Conservation (phyloP, 805 yeast species). For the Candida oleophila region DNA sequence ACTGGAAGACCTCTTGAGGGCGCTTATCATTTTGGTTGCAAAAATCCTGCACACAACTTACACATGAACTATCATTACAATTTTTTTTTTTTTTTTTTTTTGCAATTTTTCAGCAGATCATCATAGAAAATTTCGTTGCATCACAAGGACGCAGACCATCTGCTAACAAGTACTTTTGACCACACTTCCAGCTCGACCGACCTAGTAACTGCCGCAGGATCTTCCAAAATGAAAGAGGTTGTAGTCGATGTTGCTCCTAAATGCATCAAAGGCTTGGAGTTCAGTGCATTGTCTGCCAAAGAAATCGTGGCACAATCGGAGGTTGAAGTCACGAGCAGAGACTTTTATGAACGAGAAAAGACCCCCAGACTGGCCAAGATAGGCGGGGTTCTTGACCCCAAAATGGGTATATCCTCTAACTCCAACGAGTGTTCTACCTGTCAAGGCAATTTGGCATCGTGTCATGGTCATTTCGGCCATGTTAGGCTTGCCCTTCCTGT, state of each 20-base stretch:
- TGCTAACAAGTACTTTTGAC: background rate
- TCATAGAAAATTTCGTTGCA: background rate
- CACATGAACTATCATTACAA: background rate
- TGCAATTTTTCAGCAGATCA: background rate
- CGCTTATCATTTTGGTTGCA: slow-evolving; percentile 4
- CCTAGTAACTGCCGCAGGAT: no score
- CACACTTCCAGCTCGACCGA: no score
- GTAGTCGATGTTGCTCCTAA: slow-evolving; percentile 85
- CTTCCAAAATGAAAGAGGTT: slow-evolving; percentile 40
- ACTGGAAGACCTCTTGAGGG: no score
- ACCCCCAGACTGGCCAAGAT: slow-evolving; percentile 73
- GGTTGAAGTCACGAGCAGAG: slow-evolving; percentile 89
- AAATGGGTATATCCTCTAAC: slow-evolving; percentile 93
- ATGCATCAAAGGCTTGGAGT: slow-evolving; percentile 84
- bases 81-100: no score
- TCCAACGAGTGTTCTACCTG: slow-evolving; percentile 87
- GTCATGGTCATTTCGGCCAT: slow-evolving; percentile 99
- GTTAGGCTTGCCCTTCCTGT: slow-evolving; percentile 91
- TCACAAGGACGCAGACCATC: background rate
- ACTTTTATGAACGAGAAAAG: slow-evolving; percentile 84
- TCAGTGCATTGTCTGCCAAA: slow-evolving; percentile 87
- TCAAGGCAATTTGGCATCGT: slow-evolving; percentile 85
- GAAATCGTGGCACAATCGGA: slow-evolving; percentile 93
- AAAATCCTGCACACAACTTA: slow-evolving; percentile 2
- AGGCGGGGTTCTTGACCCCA: slow-evolving; percentile 86